Evolutionary conservation across 306 rosid genomes (phyloP), one percentile per base, ranked within the genome.

Genomic region (Morella rubra): DNA sequence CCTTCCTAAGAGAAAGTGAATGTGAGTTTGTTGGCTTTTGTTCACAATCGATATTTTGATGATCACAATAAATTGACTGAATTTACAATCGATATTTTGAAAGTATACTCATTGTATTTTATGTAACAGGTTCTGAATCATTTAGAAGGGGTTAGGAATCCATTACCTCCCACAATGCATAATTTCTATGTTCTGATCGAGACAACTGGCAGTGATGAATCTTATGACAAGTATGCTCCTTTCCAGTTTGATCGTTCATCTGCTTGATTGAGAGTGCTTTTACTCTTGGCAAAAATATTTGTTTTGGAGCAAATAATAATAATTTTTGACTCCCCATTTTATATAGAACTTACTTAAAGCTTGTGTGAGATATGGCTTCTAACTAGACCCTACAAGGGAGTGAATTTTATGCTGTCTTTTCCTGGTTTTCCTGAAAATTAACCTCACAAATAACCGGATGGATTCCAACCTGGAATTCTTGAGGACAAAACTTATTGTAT

Each of bases 191-290:
- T 95, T 77, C 76, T 95, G 85, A 90, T 95, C 50, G 97, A 95
- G 88, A 95, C 97, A 50, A 92, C 97, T 0, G 97, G 98, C 87
- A 90, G 91, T 82, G 89, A 90, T 84, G 97, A 92, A 84, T 79
- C 96, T 80, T 86, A 74, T 72, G 95, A 92, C 87, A 90, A 80
- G 98, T 95, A 77, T 75, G 71, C 22, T 71, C 79, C 77, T 79
- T 66, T 24, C 32, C 42, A 72, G 16, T 73, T 77, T 59, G 27
- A 6, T 66, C 44, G 12, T 71, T 70, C 27, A 3, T 44, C 45
- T 51, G 69, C 74, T 65, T 81, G 72, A 22, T 45, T 65, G 44
- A 61, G 50, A 69, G n/a, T 5, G 72, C 13, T 71, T 73, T 50
- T 52, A 74, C 66, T 64, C 15, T 52, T 73, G 70, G 22, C 64